Percentiles rank a stretch among this genome's conserved stretches.
phyloP scores from a whole-genome alignment of 371 early-diverging fungal genomes.

The Mortierella sp. region DNA sequence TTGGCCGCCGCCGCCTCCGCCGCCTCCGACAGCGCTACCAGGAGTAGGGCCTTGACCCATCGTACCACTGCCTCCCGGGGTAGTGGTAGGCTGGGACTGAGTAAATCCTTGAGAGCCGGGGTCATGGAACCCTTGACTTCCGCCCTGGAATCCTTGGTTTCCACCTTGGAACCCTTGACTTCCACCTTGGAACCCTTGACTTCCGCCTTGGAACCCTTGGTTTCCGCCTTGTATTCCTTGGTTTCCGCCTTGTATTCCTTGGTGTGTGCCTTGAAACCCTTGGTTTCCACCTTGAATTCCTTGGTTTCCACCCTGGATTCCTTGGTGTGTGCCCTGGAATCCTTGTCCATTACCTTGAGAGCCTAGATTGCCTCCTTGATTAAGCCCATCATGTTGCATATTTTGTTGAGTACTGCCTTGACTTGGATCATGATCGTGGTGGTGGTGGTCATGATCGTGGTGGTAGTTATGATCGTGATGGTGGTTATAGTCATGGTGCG shows the following conservation, averaged over 20 bases:
- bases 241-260: too few relatives aligned
- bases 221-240: too few relatives aligned
- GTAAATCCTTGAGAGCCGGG: too few relatives aligned
- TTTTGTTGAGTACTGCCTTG: conserved; percentile 10
- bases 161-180: conserved; percentile 1
- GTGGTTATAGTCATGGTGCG: conserved; percentile 14
- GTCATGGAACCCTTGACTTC: too few relatives aligned
- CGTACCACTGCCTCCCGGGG: neutral
- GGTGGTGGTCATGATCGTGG: neutral
- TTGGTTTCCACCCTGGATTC: conserved; percentile 17
- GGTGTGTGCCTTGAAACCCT: too few relatives aligned
- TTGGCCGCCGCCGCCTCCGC: neutral
- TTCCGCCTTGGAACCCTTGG: too few relatives aligned
- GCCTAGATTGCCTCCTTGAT: conserved; percentile 21
- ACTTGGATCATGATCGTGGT: conserved; percentile 6
- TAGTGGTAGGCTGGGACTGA: neutral
- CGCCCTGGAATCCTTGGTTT: neutral
- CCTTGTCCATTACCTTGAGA: conserved; percentile 18
- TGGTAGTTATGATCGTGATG: conserved; percentile 15
- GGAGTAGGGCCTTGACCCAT: neutral
- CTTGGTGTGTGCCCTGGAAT: conserved; percentile 14
- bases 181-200: too few relatives aligned
- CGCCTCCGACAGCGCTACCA: too few relatives aligned
- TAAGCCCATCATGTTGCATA: neutral
- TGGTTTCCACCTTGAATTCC: conserved; percentile 11